Evolutionary conservation across 352 stramenopile species (phyloP).

Genomic region (Plasmopara muralis): DNA sequence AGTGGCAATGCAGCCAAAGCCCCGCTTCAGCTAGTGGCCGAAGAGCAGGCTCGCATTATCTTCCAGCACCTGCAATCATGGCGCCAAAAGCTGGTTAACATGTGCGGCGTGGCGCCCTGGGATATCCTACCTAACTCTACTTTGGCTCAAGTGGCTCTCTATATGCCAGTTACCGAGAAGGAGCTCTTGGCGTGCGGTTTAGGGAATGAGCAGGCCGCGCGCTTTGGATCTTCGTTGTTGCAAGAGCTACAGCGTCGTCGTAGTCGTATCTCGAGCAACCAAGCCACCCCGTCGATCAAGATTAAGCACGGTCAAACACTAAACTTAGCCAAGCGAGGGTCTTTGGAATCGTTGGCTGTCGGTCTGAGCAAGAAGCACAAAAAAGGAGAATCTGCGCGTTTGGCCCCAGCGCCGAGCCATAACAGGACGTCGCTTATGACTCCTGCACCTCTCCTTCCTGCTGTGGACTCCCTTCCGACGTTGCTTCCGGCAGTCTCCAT

Average conservation of each 20-base stretch:
- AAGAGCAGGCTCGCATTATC: constrained; percentile 53
- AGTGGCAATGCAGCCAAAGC: constrained; percentile 8
- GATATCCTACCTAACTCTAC: constrained; percentile 69
- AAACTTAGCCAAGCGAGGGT: constrained; percentile 17
- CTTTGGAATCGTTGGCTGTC: constrained; percentile 11
- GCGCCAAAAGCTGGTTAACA: constrained; percentile 73
- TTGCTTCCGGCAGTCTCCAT: constrained; percentile 42
- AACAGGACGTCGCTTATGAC: constrained; percentile 26
- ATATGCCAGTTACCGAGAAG: constrained; percentile 43
- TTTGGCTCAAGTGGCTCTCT: constrained; percentile 64
- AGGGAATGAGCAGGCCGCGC: constrained; percentile 34
- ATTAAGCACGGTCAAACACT: constrained; percentile 17
- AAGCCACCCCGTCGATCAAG: constrained; percentile 9
- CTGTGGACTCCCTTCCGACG: constrained; percentile 43
- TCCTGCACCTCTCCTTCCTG: constrained; percentile 30
- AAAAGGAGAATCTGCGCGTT: constrained; percentile 15
- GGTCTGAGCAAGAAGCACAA: constrained; percentile 28
- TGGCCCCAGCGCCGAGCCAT: constrained; percentile 17
- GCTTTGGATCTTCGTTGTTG: constrained; percentile 57
- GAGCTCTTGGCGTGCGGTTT: constrained; percentile 54
- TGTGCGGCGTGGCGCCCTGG: constrained; percentile 59
- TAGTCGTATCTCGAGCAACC: constrained; percentile 5
- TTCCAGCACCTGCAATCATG: constrained; percentile 73
- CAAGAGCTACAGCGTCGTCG: constrained; percentile 40
- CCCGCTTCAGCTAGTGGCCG: constrained; percentile 30